These are phyloP conservation scores for Yarrowia sp. DNA, from an alignment of 805 yeast species.

Conservation along the genomic window DNA sequence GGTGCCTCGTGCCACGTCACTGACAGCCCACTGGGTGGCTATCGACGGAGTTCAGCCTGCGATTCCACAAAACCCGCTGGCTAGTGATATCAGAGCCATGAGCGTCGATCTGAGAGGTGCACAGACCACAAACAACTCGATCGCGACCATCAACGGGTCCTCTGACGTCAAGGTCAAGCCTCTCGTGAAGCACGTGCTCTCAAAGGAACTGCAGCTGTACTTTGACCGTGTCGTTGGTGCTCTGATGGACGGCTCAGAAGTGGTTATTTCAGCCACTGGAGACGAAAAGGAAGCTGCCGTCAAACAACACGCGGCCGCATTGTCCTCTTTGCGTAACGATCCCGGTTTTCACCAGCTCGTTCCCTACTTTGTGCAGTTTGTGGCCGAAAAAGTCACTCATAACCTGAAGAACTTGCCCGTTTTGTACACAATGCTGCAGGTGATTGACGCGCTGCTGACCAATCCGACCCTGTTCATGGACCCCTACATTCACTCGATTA, in stretches of 20 bases:
- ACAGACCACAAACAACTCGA: slow-evolving; percentile 63
- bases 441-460: slow-evolving; percentile 80
- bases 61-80: slow-evolving; percentile 92
- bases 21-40: slow-evolving; percentile 94
- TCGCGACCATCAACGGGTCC: slow-evolving; percentile 56
- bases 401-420: slow-evolving; percentile 75
- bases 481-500: slow-evolving; percentile 93
- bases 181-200: slow-evolving; percentile 89
- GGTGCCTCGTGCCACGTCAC: slow-evolving; percentile 90
- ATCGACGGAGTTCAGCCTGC: slow-evolving; percentile 98
- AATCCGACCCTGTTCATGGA: slow-evolving; percentile 88
- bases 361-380: slow-evolving; percentile 94
- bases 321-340: slow-evolving; percentile 83
- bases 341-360: slow-evolving; percentile 97
- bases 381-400: slow-evolving; percentile 92
- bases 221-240: slow-evolving; percentile 90
- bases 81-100: slow-evolving; percentile 72
- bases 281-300: slow-evolving; percentile 16
- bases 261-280: neutral
- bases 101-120: slow-evolving; percentile 87
- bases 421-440: slow-evolving; percentile 84
- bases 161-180: slow-evolving; percentile 71
- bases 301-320: slow-evolving; percentile 55
- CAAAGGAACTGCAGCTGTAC: slow-evolving; percentile 91
- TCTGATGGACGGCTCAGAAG: slow-evolving; percentile 54